Evolutionary conservation across 257 asterid genomes (phyloP), one percentile per base, ranked within the genome.

Genomic region (Datura wrightii): DNA sequence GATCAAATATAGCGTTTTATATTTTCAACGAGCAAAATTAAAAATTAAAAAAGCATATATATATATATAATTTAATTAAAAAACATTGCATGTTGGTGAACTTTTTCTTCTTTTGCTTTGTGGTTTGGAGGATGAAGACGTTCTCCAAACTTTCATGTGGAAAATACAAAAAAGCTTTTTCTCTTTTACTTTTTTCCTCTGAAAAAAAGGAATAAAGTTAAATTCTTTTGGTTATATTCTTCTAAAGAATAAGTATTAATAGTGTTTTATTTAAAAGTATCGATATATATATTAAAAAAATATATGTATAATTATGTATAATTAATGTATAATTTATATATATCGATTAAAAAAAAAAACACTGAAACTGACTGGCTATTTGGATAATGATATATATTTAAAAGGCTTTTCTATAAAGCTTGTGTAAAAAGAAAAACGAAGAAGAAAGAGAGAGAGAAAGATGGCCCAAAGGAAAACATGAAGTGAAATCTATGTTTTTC

Each of bases 61-160:
- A 24, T 24, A 24, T 24, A 24, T 24, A 24, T 24, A 24, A n/a
- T n/a, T n/a, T n/a, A n/a, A n/a, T n/a, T 24, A 24, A 0, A 39
- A 0, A 39, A 39, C 42, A 39, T 31, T 8, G 63, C 82, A 76
- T 76, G 82, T 76, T 76, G 14, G 5, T 76, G 19, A 13, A 50
- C 42, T 74, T 76, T 63, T 76, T 76, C 62, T 76, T 76, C 62
- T 31, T 76, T 76, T 50, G 58, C 82, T 50, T 14, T 50, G 82
- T 24, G 63, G 82, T 76, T 76, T 13, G 82, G 82, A 3, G 18
- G 82, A 52, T 78, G 3, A 59, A 50, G 63, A 78, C 63, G 14
- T 31, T 52, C 58, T 50, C 62, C 82, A 3, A 50, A 31, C 44
- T 76, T 31, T 76, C 82, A 50, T 76, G 46, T 78, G 63, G 13